Conservation (phyloP, 139 green algal genomes). For the Volvox reticuliferus region DNA sequence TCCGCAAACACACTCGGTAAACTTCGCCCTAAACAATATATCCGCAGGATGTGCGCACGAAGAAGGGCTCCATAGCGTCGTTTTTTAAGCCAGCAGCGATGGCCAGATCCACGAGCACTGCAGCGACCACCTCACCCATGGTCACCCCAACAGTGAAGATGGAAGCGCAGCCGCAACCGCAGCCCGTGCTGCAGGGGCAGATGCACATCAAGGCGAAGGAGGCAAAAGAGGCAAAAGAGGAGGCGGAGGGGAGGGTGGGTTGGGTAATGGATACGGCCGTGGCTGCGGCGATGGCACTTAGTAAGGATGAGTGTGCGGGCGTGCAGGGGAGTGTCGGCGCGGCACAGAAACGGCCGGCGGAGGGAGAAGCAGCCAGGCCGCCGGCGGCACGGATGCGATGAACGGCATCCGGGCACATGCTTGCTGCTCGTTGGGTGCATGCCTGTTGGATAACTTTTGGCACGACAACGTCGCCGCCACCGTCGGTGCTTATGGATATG, state of each 20-base stretch:
- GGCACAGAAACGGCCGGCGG: not conserved
- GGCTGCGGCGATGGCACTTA: not conserved
- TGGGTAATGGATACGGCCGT: not conserved
- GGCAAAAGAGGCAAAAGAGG: not conserved
- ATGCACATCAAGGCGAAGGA: not conserved
- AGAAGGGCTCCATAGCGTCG: constrained; percentile 55
- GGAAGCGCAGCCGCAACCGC: not conserved
- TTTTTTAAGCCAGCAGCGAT: constrained; percentile 53
- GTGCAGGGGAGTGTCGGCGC: not conserved
- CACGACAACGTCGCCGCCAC: too few relatives aligned
- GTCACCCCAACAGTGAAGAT: not conserved
- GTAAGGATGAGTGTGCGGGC: constrained; percentile 3
- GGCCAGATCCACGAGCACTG: too few relatives aligned
- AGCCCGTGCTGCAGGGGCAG: not conserved
- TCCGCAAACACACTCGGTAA: not conserved
- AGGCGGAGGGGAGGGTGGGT: not conserved
- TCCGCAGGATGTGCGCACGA: constrained; percentile 57
- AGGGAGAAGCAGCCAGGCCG: not conserved
- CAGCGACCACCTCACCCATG: not conserved
- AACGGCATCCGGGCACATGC: too few relatives aligned
- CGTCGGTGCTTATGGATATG: too few relatives aligned
- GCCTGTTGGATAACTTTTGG: too few relatives aligned
- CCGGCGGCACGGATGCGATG: too few relatives aligned
- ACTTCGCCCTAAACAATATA: not conserved
- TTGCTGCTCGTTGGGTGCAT: too few relatives aligned